These are phyloP conservation scores for Quercus ilex DNA, from an alignment of 306 rosid species.

Conservation along the genomic window DNA sequence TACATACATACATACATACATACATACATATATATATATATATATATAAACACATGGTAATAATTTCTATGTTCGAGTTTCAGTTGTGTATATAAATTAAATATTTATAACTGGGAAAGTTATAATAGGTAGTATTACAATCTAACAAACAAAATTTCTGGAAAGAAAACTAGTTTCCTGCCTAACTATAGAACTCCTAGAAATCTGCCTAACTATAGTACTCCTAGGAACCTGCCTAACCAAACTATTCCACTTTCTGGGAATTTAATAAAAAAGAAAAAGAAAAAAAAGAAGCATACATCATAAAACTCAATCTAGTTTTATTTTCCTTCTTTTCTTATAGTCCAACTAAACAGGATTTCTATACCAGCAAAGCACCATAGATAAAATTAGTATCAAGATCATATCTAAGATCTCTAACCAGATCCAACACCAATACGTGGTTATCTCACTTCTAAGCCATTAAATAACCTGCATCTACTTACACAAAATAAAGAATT, in stretches of 20 bases:
- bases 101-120: not conserved
- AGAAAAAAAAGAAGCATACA: not conserved
- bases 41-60: no score
- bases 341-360: not conserved
- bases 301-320: not conserved
- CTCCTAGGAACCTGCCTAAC: not conserved
- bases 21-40: no score
- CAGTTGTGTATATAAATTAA: not conserved
- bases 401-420: not conserved
- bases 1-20: no score
- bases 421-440: constrained; percentile 20
- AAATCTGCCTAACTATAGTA: no score
- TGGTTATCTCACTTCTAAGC: not conserved
- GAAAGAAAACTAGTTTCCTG: no score
- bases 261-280: not conserved
- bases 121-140: no score
- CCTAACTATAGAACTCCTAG: no score
- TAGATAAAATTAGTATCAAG: not conserved
- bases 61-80: no score
- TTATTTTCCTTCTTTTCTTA: not conserved
- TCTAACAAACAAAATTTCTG: no score
- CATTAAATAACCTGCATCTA: not conserved
- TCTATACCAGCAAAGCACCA: not conserved
- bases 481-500: not conserved
- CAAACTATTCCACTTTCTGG: not conserved